Evolutionary conservation across 805 yeast genomes (phyloP).

Genomic region (Ogataea paradorogensis): DNA sequence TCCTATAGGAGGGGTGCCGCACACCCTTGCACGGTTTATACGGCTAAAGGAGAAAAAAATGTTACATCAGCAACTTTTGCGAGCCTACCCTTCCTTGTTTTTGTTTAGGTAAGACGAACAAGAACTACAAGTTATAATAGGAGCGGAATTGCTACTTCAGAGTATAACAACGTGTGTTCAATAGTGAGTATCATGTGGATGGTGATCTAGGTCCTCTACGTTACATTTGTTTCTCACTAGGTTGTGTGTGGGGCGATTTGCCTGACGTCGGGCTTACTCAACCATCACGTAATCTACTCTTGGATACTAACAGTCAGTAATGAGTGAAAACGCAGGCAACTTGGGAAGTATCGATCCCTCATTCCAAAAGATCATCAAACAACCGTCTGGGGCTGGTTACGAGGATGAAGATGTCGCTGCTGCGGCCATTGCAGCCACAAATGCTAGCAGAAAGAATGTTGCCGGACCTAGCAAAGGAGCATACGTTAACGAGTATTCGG

Average conservation of each 20-base stretch:
- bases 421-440: constrained; percentile 30
- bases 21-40: constrained; percentile 7
- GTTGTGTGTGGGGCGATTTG: neutral
- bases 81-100: neutral
- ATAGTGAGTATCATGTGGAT: neutral
- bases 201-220: neutral
- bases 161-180: too few relatives aligned
- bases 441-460: constrained; percentile 3
- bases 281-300: constrained; percentile 14
- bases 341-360: constrained; percentile 22
- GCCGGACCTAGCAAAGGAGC: neutral
- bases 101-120: constrained; percentile 11
- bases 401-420: constrained; percentile 33
- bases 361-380: constrained; percentile 20
- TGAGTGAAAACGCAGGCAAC: constrained; percentile 13
- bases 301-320: constrained; percentile 13
- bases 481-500: constrained; percentile 5
- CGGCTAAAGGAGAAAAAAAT: constrained; percentile 1
- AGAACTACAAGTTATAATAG: neutral
- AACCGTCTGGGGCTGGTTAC: constrained; percentile 4
- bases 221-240: too few relatives aligned
- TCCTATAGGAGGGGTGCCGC: neutral
- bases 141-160: too few relatives aligned
- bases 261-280: constrained; percentile 10
- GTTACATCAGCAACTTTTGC: constrained; percentile 10